Conservation (phyloP, 2,329 filamentous ascomycete genomes). For the Byssothecium circinans region DNA sequence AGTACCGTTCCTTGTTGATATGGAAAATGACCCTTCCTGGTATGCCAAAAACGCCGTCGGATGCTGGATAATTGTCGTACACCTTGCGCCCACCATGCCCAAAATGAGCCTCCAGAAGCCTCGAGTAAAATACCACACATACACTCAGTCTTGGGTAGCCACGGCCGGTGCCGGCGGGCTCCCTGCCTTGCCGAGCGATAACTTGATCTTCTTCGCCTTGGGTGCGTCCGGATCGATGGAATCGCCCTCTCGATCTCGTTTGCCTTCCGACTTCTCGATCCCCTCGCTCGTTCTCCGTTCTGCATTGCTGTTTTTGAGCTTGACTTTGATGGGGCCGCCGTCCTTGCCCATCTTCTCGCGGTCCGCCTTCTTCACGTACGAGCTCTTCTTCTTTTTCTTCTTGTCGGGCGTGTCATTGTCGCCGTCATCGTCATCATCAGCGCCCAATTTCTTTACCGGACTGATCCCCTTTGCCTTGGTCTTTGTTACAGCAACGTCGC, state of each 20-base stretch:
- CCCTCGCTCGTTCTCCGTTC: constrained; percentile 36
- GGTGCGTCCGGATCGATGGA: constrained; percentile 33
- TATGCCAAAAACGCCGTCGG: background rate
- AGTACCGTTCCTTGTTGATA: background rate
- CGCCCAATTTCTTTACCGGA: constrained; percentile 34
- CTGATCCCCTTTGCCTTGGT: constrained; percentile 37
- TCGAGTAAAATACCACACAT: background rate
- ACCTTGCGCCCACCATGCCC: background rate
- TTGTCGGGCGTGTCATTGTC: constrained; percentile 50
- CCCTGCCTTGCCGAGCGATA: constrained; percentile 25
- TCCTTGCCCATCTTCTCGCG: constrained; percentile 32
- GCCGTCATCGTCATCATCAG: constrained; percentile 35
- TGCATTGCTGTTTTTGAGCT: constrained; percentile 31
- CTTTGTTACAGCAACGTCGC: constrained; percentile 29
- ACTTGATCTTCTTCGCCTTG: constrained; percentile 44
- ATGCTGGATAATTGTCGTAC: background rate
- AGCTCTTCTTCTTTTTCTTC: constrained; percentile 55
- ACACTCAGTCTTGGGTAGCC: background rate
- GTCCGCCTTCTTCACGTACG: constrained; percentile 45
- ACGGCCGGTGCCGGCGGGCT: constrained; percentile 4
- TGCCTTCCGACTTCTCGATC: constrained; percentile 29
- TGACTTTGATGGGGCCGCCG: constrained; percentile 32
- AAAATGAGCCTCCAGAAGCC: background rate
- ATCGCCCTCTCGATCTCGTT: constrained; percentile 39
- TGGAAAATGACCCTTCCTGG: background rate